Base-by-base conservation (phyloP, 306 rosid species). In the Adenanthera pavonina region DNA sequence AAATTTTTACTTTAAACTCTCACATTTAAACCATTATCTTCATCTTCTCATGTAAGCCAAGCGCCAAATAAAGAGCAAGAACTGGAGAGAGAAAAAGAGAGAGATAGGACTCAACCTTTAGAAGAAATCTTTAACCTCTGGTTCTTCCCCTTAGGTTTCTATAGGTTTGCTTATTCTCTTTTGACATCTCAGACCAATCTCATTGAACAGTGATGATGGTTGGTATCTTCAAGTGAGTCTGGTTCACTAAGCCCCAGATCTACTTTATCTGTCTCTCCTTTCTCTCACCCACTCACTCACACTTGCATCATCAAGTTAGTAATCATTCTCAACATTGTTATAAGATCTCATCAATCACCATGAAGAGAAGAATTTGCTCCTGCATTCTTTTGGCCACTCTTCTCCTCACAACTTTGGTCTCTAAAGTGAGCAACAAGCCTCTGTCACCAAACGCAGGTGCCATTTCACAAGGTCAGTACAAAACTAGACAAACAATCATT, bases 381-480 rank as follows among this genome's bases (percentile, higher is more conserved):
- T 46, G 19, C 53, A 67, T 78, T 82, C 71, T 85, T 35, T 49
- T 78, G 57, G 69, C 78, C 30, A 40, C 78, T 64, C 49, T 85
- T 77, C 46, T 81, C 30, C 41, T 72, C 33, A 44, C 73, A 1
- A 66, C 76, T 30, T 77, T 44, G 73, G 72, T 56, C 17, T 80
- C 78, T 56, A 52, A 19, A 11, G 36, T 51, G 53, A 59, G 54
- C 81, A 69, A 15, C 12, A 14, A 19, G 69, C 79, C 76, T 52
- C 36, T 61, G 51, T 74, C 34, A 17, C 66, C 64, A 2, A 46
- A 71, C 48, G 80, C 38, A 65, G 57, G 82, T 86, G 57, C 82
- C 74, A 75, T 46, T 82, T 76, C 77, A 75, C 86, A 79, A 86
- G 89, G 89, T 86, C 19, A 71, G 74, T 69, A 46, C 6, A 44